Evolutionary conservation across 2,329 filamentous ascomycete species (phyloP).

Genomic region (Pseudohalonectria lignicola): DNA sequence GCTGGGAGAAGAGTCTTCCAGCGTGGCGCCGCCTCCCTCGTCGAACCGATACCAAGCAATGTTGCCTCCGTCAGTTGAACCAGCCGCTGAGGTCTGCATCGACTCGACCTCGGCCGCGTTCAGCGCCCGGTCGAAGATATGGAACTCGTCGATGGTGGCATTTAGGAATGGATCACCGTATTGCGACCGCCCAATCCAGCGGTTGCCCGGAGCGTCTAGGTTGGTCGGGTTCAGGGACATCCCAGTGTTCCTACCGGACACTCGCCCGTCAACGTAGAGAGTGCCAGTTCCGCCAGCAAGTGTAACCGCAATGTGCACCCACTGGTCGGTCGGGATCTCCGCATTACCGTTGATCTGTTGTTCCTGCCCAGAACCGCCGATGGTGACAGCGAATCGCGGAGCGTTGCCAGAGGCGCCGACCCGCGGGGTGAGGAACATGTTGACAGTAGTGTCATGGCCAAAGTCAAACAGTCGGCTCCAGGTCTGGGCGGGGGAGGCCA

Average conservation of each 20-base stretch:
- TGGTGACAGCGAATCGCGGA: constrained; percentile 11
- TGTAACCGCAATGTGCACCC: constrained; percentile 11
- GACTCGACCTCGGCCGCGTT: constrained; percentile 8
- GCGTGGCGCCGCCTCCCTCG: constrained; percentile 6
- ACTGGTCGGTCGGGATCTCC: constrained; percentile 6
- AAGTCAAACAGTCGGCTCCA: constrained; percentile 12
- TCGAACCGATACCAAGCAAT: constrained; percentile 13
- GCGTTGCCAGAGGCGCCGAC: constrained; percentile 2
- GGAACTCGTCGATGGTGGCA: constrained; percentile 11
- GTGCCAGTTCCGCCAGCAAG: constrained; percentile 6
- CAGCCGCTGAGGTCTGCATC: constrained; percentile 7
- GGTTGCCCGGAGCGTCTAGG: constrained; percentile 10
- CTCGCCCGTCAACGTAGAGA: constrained; percentile 9
- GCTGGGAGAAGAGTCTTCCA: constrained; percentile 10
- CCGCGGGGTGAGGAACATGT: constrained; percentile 11
- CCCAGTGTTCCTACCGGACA: constrained; percentile 6
- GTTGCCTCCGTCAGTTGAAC: constrained; percentile 9
- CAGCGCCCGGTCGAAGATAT: constrained; percentile 11
- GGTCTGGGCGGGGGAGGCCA: constrained; percentile 5
- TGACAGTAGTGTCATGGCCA: constrained; percentile 7
- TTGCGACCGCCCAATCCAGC: constrained; percentile 13
- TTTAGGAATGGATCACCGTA: constrained; percentile 7
- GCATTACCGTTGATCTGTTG: constrained; percentile 8
- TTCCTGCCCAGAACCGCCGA: constrained; percentile 7
- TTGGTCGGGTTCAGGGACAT: constrained; percentile 8